Evolutionary conservation across 768 basidiomycete species (phyloP), one percentile per base, ranked within the genome.

Genomic region (Mycena rebaudengoi): DNA sequence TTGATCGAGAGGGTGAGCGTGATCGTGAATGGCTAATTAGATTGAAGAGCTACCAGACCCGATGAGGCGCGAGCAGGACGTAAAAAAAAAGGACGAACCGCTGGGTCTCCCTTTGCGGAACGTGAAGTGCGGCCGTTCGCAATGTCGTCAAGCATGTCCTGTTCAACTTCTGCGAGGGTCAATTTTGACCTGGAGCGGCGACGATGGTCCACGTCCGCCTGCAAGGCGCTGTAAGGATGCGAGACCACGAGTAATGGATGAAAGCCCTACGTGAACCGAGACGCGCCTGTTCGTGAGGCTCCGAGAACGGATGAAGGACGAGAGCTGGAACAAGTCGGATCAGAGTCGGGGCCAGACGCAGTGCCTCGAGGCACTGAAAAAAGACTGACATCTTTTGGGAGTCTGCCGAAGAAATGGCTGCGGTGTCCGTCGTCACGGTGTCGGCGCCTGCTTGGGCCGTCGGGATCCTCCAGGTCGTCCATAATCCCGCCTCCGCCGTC

Each of bases 251-350:
- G 13, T 20, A 32, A 11, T 20, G 21, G 25, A 40, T 3, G 11
- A 21, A 48, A 21, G 29, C 39, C 37, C 12, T 49, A 59, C 57
- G 57, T 55, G 16, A 4, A 20, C 28, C 18, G 61, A 35, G 21
- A 60, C 53, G 46, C 62, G 58, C 37, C 59, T 37, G 29, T 49
- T 33, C 18, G 66, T 57, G 32, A 67, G 57, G 30, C 54, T 60
- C 43, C 59, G 60, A 1, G 66, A 60, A 33, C 66, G 66, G 59
- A 68, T 64, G 48, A 68, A 54, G 20, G 58, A 20, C 11, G 53
- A 14, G 23, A 68, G 50, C 66, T 68, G 50, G 58, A 56, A 54
- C 28, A 60, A 60, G 26, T 21, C 55, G 53, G 62, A 64, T 64
- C 57, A 64, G 56, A n/a, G n/a, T n/a, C n/a, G n/a, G n/a, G n/a